Percentiles rank a stretch among this genome's conserved stretches.
Conservation (phyloP, 2,329 filamentous ascomycete species). For the Sporothrix dimorphospora region DNA sequence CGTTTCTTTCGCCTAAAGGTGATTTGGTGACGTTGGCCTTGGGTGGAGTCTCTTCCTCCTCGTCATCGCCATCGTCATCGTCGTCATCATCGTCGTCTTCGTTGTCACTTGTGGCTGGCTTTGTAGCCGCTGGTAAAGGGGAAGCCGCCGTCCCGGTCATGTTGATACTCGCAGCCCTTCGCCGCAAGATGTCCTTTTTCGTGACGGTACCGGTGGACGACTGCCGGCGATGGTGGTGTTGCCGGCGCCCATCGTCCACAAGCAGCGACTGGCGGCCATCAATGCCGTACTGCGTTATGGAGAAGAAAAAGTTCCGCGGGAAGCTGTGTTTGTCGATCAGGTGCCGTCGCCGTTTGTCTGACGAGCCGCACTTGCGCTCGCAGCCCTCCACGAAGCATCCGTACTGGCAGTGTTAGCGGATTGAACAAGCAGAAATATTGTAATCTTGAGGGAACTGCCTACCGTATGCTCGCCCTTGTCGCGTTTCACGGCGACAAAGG, state of each 20-base stretch:
- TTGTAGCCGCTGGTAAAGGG: neutral
- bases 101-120: neutral
- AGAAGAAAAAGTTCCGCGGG: slow-evolving; percentile 85
- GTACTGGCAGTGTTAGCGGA: slow-evolving; percentile 56
- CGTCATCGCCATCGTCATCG: neutral
- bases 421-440: too few species aligned
- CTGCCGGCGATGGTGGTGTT: slow-evolving; percentile 50
- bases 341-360: slow-evolving; percentile 83
- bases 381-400: slow-evolving; percentile 89
- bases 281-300: slow-evolving; percentile 85
- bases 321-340: slow-evolving; percentile 94
- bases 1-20: neutral
- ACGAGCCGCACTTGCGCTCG: slow-evolving; percentile 79
- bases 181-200: slow-evolving; percentile 37
- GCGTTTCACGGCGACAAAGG: slow-evolving; percentile 69
- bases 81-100: neutral
- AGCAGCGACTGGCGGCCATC: slow-evolving; percentile 82
- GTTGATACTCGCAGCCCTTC: slow-evolving; percentile 14
- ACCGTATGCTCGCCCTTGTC: slow-evolving; percentile 87
- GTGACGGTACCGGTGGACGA: slow-evolving; percentile 48
- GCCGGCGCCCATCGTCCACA: slow-evolving; percentile 50
- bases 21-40: neutral
- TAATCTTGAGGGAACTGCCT: slow-evolving; percentile 40
- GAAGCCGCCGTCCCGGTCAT: neutral
- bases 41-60: neutral